Evolutionary conservation across 805 yeast genomes (phyloP).

Genomic region (Maudiozyma barnettii): DNA sequence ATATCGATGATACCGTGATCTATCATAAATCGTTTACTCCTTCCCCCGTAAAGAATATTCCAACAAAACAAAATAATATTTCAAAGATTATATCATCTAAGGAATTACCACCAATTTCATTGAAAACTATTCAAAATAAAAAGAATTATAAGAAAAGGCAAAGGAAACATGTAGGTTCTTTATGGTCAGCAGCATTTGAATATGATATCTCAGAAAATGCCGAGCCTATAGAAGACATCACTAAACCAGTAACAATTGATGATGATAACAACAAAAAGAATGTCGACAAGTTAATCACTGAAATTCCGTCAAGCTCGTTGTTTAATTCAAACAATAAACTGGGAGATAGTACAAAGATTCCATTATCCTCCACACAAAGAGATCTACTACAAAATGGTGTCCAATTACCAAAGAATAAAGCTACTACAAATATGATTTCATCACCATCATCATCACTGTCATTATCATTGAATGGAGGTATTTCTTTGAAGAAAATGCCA

Average conservation of each 20-base stretch:
- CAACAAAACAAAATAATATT: not conserved
- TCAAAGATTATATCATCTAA: not conserved
- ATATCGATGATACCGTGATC: conserved; percentile 2
- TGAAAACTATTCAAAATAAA: not conserved
- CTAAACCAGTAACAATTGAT: not conserved
- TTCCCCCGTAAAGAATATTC: conserved; percentile 14
- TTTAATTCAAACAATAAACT: too few species aligned
- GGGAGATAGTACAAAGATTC: not conserved
- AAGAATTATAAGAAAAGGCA: not conserved
- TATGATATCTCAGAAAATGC: conserved; percentile 19
- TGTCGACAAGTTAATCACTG: too few species aligned
- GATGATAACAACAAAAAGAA: not conserved
- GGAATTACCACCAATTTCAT: not conserved
- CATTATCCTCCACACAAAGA: conserved; percentile 11
- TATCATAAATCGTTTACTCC: conserved; percentile 17
- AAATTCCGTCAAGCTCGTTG: too few species aligned
- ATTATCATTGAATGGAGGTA: not conserved
- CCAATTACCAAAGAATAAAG: not conserved
- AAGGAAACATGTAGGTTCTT: not conserved
- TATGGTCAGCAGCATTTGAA: conserved; percentile 25
- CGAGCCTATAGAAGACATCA: not conserved
- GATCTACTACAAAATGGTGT: conserved; percentile 10
- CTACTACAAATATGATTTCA: not conserved
- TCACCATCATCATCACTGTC: too few species aligned
- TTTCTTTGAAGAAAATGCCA: not conserved